These are phyloP conservation scores for Leishmania martiniquensis DNA, from an alignment of 208 protist genomes.

Conservation along the genomic window DNA sequence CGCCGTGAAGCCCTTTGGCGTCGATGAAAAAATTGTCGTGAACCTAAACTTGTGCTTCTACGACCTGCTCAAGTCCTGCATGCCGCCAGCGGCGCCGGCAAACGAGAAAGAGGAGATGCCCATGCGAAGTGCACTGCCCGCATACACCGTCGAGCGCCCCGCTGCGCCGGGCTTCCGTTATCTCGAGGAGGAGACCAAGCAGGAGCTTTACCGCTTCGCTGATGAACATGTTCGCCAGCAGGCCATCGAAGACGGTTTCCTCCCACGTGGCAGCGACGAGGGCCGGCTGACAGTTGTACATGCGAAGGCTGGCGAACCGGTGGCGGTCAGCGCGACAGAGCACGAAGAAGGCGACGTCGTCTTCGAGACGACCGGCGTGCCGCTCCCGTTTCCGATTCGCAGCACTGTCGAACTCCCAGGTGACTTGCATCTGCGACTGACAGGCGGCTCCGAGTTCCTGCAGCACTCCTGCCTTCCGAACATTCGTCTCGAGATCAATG, in stretches of 20 bases:
- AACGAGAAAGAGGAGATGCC: neutral
- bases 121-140: neutral
- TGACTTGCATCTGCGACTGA: slow-evolving; percentile 73
- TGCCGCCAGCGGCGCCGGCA: neutral
- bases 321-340: slow-evolving; percentile 45
- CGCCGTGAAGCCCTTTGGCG: slow-evolving; percentile 42
- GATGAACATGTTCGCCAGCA: slow-evolving; percentile 82
- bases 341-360: slow-evolving; percentile 50
- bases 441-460: slow-evolving; percentile 79
- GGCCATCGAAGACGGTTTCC: slow-evolving; percentile 71
- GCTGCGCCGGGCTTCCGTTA: slow-evolving; percentile 61
- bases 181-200: slow-evolving; percentile 59
- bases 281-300: slow-evolving; percentile 56
- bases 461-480: slow-evolving; percentile 89
- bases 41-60: slow-evolving; percentile 81
- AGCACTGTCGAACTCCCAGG: slow-evolving; percentile 82
- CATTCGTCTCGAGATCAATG: slow-evolving; percentile 72
- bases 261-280: slow-evolving; percentile 51
- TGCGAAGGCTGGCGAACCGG: slow-evolving; percentile 35
- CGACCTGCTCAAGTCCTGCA: slow-evolving; percentile 35
- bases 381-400: slow-evolving; percentile 74
- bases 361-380: slow-evolving; percentile 73
- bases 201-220: slow-evolving; percentile 67
- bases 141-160: slow-evolving; percentile 31
- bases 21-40: slow-evolving; percentile 51